Conservation (phyloP, 768 basidiomycete genomes). For the Lentinula sp. region DNA sequence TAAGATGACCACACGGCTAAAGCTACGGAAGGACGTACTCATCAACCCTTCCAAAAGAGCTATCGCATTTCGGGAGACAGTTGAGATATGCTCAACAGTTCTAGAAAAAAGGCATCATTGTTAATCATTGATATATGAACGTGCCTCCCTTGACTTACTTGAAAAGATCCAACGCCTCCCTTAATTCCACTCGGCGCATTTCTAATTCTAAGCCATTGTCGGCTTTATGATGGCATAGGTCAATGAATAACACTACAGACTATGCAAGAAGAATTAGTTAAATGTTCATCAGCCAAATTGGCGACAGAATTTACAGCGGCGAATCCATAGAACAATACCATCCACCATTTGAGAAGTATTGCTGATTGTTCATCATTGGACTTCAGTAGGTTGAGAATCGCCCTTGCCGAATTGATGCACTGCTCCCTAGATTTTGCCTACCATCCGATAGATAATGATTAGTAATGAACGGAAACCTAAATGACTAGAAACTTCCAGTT, state of each 20-base stretch:
- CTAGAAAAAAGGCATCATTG: neutral
- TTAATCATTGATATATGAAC: neutral
- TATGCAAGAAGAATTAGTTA: neutral
- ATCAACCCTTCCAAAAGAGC: constrained; percentile 17
- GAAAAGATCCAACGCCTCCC: constrained; percentile 17
- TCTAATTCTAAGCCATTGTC: constrained; percentile 12
- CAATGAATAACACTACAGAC: constrained; percentile 21
- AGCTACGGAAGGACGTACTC: constrained; percentile 7
- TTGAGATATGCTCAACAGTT: constrained; percentile 12
- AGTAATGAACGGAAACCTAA: too few species aligned
- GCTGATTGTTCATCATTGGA: constrained; percentile 15
- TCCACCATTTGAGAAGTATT: constrained; percentile 18
- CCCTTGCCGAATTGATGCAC: constrained; percentile 18
- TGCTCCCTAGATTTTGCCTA: constrained; percentile 18
- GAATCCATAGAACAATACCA: constrained; percentile 18
- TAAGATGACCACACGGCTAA: neutral
- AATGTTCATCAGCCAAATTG: neutral
- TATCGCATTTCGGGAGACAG: constrained; percentile 18
- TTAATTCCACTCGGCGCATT: constrained; percentile 13
- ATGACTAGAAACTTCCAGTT: neutral
- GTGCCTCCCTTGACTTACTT: constrained; percentile 9
- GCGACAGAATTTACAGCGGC: constrained; percentile 13
- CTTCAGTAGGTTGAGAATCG: constrained; percentile 16
- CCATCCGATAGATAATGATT: neutral
- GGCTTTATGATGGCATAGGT: constrained; percentile 16